Percentiles rank a stretch among this genome's conserved stretches.
Conservation (phyloP, 352 stramenopile genomes). For the Phytophthora capsici region DNA sequence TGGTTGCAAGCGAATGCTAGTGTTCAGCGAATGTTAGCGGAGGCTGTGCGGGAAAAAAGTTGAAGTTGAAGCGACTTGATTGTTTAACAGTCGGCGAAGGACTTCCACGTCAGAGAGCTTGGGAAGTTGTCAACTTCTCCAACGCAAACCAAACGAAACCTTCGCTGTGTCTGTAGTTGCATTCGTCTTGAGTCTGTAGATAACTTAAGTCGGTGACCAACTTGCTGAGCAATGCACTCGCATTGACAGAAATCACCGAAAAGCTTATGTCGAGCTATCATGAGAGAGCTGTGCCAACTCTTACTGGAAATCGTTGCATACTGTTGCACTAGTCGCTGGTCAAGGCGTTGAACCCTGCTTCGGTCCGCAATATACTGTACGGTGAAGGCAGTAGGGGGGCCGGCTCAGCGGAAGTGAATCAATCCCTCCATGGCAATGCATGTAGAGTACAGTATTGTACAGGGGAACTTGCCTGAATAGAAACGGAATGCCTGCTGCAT, state of each 20-base stretch:
- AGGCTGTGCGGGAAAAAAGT: conserved; percentile 1
- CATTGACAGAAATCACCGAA: not conserved
- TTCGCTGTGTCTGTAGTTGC: not conserved
- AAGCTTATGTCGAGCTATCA: not conserved
- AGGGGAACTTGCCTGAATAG: too few species aligned
- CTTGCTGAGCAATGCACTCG: not conserved
- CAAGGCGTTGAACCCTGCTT: not conserved
- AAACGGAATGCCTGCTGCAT: too few species aligned
- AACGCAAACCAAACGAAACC: too few species aligned
- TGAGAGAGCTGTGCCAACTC: conserved; percentile 1
- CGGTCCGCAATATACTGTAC: not conserved
- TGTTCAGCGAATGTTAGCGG: conserved; percentile 16
- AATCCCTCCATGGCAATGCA: too few species aligned
- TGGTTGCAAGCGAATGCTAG: not conserved
- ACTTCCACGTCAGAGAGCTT: too few species aligned
- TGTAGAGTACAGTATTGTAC: too few species aligned
- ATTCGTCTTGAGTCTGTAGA: not conserved
- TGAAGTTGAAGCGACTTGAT: conserved; percentile 27
- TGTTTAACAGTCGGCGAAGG: conserved; percentile 17
- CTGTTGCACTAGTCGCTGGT: conserved; percentile 9
- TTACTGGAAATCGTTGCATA: not conserved
- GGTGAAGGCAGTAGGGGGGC: not conserved
- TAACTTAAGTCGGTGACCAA: too few species aligned
- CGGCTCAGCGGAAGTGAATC: conserved; percentile 1
- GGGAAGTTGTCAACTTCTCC: too few species aligned